Conservation (phyloP, 495 filamentous ascomycete genomes). For the Hypoxylon lienhwacheense region DNA sequence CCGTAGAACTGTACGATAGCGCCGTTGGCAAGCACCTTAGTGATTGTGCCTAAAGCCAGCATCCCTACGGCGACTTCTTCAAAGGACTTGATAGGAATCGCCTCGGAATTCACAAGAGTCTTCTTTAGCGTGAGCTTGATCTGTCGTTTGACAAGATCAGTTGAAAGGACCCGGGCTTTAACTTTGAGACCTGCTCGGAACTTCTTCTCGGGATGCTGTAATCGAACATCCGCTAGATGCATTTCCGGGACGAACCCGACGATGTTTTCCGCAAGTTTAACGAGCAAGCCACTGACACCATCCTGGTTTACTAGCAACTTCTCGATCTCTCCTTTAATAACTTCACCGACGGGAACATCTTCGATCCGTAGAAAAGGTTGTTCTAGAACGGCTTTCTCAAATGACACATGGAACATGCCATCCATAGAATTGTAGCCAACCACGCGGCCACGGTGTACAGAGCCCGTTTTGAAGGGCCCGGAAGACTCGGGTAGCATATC, state of each 20-base stretch:
- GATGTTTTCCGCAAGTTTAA: slow-evolving; percentile 83
- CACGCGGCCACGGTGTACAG: slow-evolving; percentile 76
- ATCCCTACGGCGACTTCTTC: slow-evolving; percentile 66
- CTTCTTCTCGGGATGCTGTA: slow-evolving; percentile 94
- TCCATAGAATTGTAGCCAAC: slow-evolving; percentile 86
- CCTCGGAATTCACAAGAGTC: slow-evolving; percentile 84
- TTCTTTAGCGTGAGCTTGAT: slow-evolving; percentile 93
- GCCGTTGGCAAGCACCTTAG: slow-evolving; percentile 73
- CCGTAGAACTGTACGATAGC: slow-evolving; percentile 95
- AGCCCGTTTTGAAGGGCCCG: slow-evolving; percentile 75
- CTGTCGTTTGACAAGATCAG: slow-evolving; percentile 71
- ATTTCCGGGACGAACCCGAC: slow-evolving; percentile 82
- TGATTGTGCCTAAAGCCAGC: slow-evolving; percentile 79
- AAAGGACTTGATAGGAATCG: slow-evolving; percentile 73
- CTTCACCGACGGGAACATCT: slow-evolving; percentile 78
- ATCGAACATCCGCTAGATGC: slow-evolving; percentile 82
- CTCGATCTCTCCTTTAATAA: slow-evolving; percentile 82
- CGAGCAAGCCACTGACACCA: slow-evolving; percentile 76
- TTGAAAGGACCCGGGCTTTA: slow-evolving; percentile 80
- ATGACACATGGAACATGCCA: slow-evolving; percentile 80
- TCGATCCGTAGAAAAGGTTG: slow-evolving; percentile 88
- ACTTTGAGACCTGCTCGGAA: slow-evolving; percentile 86
- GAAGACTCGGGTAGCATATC: slow-evolving; percentile 73
- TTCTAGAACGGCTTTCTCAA: slow-evolving; percentile 77
- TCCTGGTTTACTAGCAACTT: slow-evolving; percentile 73